These are phyloP conservation scores for Begonia loranthoides DNA, from an alignment of 306 rosid genomes.

Conservation along the genomic window DNA sequence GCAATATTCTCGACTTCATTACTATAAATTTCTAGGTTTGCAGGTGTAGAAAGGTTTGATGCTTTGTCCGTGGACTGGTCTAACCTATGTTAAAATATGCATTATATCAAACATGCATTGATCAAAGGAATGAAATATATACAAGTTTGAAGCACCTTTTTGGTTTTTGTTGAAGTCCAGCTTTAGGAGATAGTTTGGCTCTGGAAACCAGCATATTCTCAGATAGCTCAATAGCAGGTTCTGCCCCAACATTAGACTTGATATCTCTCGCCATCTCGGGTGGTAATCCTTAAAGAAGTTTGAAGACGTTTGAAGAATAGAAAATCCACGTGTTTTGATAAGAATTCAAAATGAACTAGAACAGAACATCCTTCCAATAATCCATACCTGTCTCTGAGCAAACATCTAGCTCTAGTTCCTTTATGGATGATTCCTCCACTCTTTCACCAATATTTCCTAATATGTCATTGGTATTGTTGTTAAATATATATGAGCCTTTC, in stretches of 20 bases:
- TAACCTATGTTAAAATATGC: slow-evolving; percentile 36
- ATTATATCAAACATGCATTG: slow-evolving; percentile 12
- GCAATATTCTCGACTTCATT: slow-evolving; percentile 20
- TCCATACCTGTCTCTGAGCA: slow-evolving; percentile 25
- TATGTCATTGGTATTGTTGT: slow-evolving; percentile 6
- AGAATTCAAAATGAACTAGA: background rate
- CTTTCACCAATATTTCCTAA: slow-evolving; percentile 12
- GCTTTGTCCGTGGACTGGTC: slow-evolving; percentile 29
- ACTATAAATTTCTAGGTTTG: slow-evolving; percentile 11
- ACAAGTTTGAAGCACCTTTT: slow-evolving; percentile 31
- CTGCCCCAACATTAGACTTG: slow-evolving; percentile 21
- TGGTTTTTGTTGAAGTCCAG: slow-evolving; percentile 56
- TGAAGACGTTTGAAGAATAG: slow-evolving; percentile 6
- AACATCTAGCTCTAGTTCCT: slow-evolving; percentile 13
- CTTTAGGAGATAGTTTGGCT: slow-evolving; percentile 26
- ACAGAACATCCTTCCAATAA: slow-evolving; percentile 5
- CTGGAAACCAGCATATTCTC: slow-evolving; percentile 27
- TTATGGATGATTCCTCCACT: slow-evolving; percentile 9
- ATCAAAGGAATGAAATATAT: slow-evolving; percentile 12
- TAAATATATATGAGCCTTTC: slow-evolving; percentile 4
- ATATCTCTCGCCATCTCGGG: slow-evolving; percentile 24
- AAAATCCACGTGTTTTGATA: too few relatives aligned
- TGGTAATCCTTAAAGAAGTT: slow-evolving; percentile 37
- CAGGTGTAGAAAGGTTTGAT: slow-evolving; percentile 16
- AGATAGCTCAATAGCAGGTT: slow-evolving; percentile 22